Evolutionary conservation across 148 eudicot species (phyloP).

Genomic region (Nepenthes gracilis): DNA sequence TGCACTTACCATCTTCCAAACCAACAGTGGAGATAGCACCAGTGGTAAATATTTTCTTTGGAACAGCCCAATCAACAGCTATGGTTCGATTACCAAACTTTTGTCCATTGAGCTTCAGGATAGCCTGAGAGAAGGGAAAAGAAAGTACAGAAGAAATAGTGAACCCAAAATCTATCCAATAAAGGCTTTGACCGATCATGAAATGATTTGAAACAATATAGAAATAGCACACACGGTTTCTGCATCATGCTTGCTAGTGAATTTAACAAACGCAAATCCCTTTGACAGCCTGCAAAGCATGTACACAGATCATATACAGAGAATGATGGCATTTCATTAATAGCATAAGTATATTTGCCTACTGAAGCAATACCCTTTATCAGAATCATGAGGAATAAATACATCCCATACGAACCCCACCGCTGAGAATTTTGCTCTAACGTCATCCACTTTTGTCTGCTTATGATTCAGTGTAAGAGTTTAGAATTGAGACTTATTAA

Average conservation of each 20-base stretch:
- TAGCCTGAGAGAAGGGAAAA: slow-evolving; percentile 43
- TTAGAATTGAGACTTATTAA: neutral
- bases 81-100: slow-evolving; percentile 52
- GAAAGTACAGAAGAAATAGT: neutral
- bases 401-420: slow-evolving; percentile 96
- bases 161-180: neutral
- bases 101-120: slow-evolving; percentile 74
- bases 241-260: slow-evolving; percentile 87
- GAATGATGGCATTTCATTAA: neutral
- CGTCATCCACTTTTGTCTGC: slow-evolving; percentile 59
- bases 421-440: slow-evolving; percentile 57
- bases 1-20: slow-evolving; percentile 49
- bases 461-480: slow-evolving; percentile 5
- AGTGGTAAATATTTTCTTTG: slow-evolving; percentile 62
- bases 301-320: slow-evolving; percentile 8
- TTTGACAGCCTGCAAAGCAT: slow-evolving; percentile 47
- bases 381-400: slow-evolving; percentile 67
- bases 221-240: slow-evolving; percentile 50
- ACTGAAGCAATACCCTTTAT: slow-evolving; percentile 50
- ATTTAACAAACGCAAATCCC: slow-evolving; percentile 95
- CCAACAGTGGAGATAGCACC: slow-evolving; percentile 26
- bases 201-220: slow-evolving; percentile 6
- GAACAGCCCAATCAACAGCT: slow-evolving; percentile 98
- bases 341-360: slow-evolving; percentile 3
- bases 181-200: neutral